A percentile compares a stretch with the other conserved stretches of the same genome.
Conservation (phyloP, 2,329 filamentous ascomycete species). For the Cryphonectria carpinicola region DNA sequence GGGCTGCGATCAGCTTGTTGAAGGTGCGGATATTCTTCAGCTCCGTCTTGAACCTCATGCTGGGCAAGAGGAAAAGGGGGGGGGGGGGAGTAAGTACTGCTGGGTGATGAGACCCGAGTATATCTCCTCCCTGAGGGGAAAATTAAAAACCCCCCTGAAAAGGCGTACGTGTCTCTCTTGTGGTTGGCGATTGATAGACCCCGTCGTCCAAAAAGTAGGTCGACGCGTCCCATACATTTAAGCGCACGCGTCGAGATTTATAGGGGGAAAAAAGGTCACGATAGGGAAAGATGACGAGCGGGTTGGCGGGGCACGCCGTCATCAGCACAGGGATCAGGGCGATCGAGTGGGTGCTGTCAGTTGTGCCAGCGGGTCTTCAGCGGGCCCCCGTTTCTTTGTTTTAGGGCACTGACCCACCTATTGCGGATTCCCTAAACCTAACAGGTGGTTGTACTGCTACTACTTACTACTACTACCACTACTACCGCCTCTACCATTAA, state of each 20-base stretch:
- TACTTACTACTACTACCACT: too few species aligned
- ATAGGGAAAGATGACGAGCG: conserved; percentile 9
- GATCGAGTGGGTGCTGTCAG: conserved; percentile 4
- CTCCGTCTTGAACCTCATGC: conserved; percentile 69
- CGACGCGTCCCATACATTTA: background rate
- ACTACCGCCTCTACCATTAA: too few species aligned
- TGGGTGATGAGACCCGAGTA: background rate
- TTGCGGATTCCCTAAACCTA: background rate
- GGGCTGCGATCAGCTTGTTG: conserved; percentile 66
- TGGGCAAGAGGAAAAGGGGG: conserved; percentile 32
- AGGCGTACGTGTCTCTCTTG: background rate
- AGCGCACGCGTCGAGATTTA: background rate
- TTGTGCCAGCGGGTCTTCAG: background rate
- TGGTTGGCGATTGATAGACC: background rate
- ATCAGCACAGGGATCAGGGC: conserved; percentile 4
- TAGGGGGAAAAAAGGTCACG: background rate
- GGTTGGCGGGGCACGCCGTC: conserved; percentile 10
- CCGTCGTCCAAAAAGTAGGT: background rate
- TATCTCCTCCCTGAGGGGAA: background rate
- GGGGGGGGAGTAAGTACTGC: background rate
- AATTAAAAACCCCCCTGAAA: background rate
- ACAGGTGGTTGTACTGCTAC: background rate
- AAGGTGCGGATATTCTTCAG: conserved; percentile 69
- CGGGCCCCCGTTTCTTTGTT: background rate
- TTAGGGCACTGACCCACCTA: background rate